Percentiles rank a stretch among this genome's conserved stretches.
Conservation (phyloP, 208 protist species). For the Endotrypanum monterogeii region DNA sequence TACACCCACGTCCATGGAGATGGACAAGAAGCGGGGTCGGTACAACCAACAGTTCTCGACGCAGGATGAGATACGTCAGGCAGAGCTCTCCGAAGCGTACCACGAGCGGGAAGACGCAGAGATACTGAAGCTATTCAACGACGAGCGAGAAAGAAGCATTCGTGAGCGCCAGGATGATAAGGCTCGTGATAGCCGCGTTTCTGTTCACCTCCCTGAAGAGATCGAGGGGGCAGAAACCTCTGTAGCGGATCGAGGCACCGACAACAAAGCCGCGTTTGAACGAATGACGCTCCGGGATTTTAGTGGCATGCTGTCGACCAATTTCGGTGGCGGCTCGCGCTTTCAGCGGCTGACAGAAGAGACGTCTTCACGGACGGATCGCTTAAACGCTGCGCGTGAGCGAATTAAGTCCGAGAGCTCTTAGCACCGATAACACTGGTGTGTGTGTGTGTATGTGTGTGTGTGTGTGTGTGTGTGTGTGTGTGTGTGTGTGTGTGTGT, state of each 20-base stretch:
- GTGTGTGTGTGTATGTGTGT: background rate
- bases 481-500: too few relatives aligned
- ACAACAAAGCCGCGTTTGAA: constrained; percentile 31
- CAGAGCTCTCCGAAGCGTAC: constrained; percentile 49
- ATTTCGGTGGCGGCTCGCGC: constrained; percentile 82
- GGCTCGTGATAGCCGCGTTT: constrained; percentile 50
- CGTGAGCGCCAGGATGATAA: constrained; percentile 19
- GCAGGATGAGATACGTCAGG: constrained; percentile 26
- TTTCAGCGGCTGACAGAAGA: constrained; percentile 80
- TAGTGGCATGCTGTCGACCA: constrained; percentile 53
- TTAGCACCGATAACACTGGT: background rate
- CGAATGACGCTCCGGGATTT: constrained; percentile 69
- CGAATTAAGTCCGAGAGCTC: constrained; percentile 20
- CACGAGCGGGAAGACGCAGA: constrained; percentile 56
- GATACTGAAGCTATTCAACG: constrained; percentile 78
- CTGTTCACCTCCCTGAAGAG: constrained; percentile 60
- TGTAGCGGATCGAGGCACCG: constrained; percentile 8
- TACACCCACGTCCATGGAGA: constrained; percentile 73
- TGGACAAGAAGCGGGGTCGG: constrained; percentile 53
- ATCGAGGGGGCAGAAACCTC: constrained; percentile 29
- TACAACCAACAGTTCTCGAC: constrained; percentile 41
- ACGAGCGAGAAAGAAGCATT: constrained; percentile 56
- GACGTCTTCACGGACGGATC: constrained; percentile 48
- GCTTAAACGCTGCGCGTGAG: constrained; percentile 40
- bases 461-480: background rate